phyloP scores from a whole-genome alignment of 1,284 basidiomycete species.

The Boletellus deceptivus region DNA sequence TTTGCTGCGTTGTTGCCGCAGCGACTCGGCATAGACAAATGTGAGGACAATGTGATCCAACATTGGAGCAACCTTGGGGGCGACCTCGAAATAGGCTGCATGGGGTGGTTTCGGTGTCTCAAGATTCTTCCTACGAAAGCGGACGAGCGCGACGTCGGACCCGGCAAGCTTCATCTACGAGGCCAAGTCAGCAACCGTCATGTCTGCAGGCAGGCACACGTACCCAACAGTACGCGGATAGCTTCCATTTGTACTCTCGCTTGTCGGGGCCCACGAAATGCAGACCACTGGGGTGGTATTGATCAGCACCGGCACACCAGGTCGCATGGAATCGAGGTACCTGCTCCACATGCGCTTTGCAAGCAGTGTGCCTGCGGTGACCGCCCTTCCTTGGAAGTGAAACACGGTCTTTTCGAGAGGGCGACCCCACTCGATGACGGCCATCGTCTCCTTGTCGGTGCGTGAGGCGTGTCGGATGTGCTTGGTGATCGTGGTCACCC shows the following conservation, averaged over 20 bases:
- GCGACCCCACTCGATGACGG: background rate
- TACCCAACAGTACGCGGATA: constrained; percentile 19
- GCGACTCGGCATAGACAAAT: constrained; percentile 14
- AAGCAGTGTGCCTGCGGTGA: background rate
- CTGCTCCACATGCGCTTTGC: background rate
- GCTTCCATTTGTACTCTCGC: constrained; percentile 29
- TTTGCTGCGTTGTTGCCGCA: background rate
- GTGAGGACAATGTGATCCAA: constrained; percentile 26
- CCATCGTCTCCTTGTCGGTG: background rate
- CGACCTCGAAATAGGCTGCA: constrained; percentile 23
- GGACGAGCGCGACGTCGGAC: constrained; percentile 13
- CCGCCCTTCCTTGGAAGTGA: background rate
- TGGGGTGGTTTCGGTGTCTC: constrained; percentile 17
- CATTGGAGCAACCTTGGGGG: constrained; percentile 11
- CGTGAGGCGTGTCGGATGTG: background rate
- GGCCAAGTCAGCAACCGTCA: background rate
- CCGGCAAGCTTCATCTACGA: constrained; percentile 17
- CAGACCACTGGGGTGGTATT: constrained; percentile 15
- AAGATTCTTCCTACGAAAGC: constrained; percentile 21
- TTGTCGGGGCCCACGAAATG: constrained; percentile 25
- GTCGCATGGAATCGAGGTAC: background rate
- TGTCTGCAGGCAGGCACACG: background rate
- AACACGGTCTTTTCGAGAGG: background rate
- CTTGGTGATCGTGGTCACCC: background rate
- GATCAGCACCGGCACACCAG: background rate